Evolutionary conservation across 768 basidiomycete species (phyloP).

Genomic region (Termitomyces sp.): DNA sequence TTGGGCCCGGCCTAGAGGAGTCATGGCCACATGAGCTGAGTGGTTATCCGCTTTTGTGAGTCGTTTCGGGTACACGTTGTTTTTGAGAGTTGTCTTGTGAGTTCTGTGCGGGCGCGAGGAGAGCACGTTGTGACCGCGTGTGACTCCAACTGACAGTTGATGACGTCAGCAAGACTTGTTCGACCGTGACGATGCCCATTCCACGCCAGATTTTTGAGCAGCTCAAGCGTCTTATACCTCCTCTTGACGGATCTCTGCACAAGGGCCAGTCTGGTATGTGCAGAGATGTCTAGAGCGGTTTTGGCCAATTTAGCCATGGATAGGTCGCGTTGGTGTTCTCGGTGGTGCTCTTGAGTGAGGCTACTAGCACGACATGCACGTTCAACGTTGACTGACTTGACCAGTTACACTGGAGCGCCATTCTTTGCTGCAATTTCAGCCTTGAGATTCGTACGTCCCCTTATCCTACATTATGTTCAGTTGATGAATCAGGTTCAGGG

Average conservation of each 20-base stretch:
- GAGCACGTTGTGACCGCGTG: too few relatives aligned
- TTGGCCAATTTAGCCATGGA: background rate
- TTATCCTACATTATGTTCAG: background rate
- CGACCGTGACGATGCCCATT: constrained; percentile 48
- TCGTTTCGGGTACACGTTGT: constrained; percentile 1
- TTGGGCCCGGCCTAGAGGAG: too few relatives aligned
- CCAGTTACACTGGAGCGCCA: constrained; percentile 94
- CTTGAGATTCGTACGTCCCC: constrained; percentile 64
- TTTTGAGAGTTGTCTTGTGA: background rate
- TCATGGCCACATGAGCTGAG: background rate
- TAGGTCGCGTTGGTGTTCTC: constrained; percentile 88
- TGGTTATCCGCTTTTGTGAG: background rate
- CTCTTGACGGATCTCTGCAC: constrained; percentile 82
- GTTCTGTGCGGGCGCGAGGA: too few relatives aligned
- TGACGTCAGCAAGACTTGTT: background rate
- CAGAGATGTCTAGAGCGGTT: background rate
- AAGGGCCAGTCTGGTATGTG: constrained; percentile 89
- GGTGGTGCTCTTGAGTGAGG: constrained; percentile 93
- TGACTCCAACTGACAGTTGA: too few relatives aligned
- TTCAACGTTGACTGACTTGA: background rate
- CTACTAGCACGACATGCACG: background rate
- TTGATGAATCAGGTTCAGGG: constrained; percentile 44
- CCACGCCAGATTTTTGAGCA: constrained; percentile 62
- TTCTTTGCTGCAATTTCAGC: constrained; percentile 94
- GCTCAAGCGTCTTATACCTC: constrained; percentile 83